Percentiles rank a stretch among this genome's conserved stretches.
Evolutionary conservation across 2,329 filamentous ascomycete genomes (phyloP).

Genomic region (Phoma sp.): DNA sequence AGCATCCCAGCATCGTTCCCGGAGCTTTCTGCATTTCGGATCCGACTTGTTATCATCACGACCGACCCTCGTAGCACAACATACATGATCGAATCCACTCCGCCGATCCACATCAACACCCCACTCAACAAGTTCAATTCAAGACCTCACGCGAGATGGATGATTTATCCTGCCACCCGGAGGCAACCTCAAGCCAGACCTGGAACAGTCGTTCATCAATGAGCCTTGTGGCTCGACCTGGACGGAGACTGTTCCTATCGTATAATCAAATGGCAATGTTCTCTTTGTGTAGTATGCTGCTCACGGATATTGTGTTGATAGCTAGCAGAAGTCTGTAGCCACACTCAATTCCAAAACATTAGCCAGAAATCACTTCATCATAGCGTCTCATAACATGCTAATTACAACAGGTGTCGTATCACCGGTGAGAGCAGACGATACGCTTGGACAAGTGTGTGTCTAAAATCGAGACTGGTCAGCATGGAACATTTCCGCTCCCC

Average conservation of each 20-base stretch:
- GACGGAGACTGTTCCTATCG: background rate
- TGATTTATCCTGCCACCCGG: background rate
- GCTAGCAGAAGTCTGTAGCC: conserved; percentile 3
- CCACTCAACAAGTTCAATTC: conserved; percentile 11
- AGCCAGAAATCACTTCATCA: background rate
- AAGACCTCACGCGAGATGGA: background rate
- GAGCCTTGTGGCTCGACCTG: background rate
- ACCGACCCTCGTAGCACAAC: background rate
- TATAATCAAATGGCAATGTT: background rate
- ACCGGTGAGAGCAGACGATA: background rate
- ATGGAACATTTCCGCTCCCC: conserved; percentile 6
- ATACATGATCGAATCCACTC: conserved; percentile 2
- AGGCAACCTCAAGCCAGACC: background rate
- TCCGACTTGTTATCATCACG: background rate
- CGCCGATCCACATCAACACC: conserved; percentile 7
- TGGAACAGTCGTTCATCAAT: background rate
- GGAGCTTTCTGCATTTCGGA: conserved; percentile 9
- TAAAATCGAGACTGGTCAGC: background rate
- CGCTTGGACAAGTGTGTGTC: background rate
- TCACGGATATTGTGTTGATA: background rate
- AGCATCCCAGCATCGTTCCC: conserved; percentile 12
- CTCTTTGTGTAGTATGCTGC: background rate
- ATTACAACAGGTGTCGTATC: background rate
- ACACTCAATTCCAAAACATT: conserved; percentile 5
- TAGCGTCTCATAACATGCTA: background rate